Conservation (phyloP, 2,329 filamentous ascomycete species). For the Hypoxylon rubiginosum region DNA sequence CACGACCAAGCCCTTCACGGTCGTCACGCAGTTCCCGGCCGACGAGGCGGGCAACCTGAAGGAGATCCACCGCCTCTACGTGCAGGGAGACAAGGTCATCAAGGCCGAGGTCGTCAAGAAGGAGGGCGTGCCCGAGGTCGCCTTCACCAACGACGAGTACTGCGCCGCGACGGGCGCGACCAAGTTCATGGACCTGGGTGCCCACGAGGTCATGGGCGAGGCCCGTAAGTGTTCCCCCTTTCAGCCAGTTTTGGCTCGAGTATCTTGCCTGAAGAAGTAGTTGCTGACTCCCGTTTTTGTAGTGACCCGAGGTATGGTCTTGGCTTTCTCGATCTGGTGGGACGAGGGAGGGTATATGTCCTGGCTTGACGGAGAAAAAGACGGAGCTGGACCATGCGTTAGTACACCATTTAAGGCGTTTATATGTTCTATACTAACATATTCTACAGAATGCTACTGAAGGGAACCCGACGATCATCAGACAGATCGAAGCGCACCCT, state of each 20-base stretch:
- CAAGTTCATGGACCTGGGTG: conserved; percentile 55
- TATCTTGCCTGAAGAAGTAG: too few species aligned
- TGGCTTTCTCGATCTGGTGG: conserved; percentile 67
- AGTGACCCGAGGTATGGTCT: conserved; percentile 61
- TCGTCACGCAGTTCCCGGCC: conserved; percentile 56
- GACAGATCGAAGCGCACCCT: conserved; percentile 59
- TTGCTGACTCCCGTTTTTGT: too few species aligned
- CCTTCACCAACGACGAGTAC: conserved; percentile 54
- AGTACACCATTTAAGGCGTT: too few species aligned
- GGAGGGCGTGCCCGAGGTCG: conserved; percentile 52
- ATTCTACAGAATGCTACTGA: conserved; percentile 54
- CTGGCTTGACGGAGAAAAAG: conserved; percentile 66
- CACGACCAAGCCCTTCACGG: conserved; percentile 54
- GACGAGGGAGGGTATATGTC: conserved; percentile 64
- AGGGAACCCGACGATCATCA: conserved; percentile 62
- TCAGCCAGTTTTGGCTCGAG: too few species aligned
- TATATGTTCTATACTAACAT: too few species aligned
- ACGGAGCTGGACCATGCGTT: conserved; percentile 63
- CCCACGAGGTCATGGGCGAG: conserved; percentile 59
- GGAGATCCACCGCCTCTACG: conserved; percentile 54
- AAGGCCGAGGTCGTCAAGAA: conserved; percentile 51
- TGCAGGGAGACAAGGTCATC: conserved; percentile 54
- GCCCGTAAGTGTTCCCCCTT: conserved; percentile 38
- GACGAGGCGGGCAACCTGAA: conserved; percentile 49
- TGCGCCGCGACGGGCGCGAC: conserved; percentile 53